These are phyloP conservation scores for Amylostereum chailletii DNA, from an alignment of 1,284 basidiomycete genomes.

Conservation along the genomic window DNA sequence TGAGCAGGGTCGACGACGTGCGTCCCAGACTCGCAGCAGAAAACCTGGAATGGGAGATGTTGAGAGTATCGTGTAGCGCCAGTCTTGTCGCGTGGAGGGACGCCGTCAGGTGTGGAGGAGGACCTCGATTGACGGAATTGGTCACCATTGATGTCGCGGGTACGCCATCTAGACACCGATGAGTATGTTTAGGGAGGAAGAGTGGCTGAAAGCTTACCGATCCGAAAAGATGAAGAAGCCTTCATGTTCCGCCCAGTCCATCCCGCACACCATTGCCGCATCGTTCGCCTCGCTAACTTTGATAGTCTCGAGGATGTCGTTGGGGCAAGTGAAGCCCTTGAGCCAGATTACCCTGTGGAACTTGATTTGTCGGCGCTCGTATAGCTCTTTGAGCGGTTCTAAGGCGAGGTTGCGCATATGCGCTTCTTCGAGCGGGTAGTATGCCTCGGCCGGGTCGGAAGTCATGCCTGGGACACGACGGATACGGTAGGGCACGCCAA, in stretches of 20 bases:
- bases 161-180: slow-evolving; percentile 68
- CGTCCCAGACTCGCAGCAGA: slow-evolving; percentile 94
- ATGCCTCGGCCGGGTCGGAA: slow-evolving; percentile 72
- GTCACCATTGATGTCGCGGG: slow-evolving; percentile 91
- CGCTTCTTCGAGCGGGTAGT: slow-evolving; percentile 91
- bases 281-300: slow-evolving; percentile 83
- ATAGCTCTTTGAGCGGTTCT: slow-evolving; percentile 83
- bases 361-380: slow-evolving; percentile 64
- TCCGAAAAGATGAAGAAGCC: slow-evolving; percentile 96
- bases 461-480: slow-evolving; percentile 85
- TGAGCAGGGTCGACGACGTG: slow-evolving; percentile 91
- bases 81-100: slow-evolving; percentile 77
- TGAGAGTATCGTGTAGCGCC: slow-evolving; percentile 79
- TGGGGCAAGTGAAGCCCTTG: slow-evolving; percentile 95
- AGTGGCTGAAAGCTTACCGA: slow-evolving; percentile 40
- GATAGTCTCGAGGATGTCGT: slow-evolving; percentile 90
- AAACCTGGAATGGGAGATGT: slow-evolving; percentile 93
- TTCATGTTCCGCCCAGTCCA: slow-evolving; percentile 97
- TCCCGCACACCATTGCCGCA: slow-evolving; percentile 94
- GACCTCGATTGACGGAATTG: slow-evolving; percentile 93
- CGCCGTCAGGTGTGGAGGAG: slow-evolving; percentile 81
- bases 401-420: slow-evolving; percentile 86
- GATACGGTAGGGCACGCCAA: slow-evolving; percentile 88
- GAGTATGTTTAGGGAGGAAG: neutral
- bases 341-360: slow-evolving; percentile 92